Conservation (phyloP, 2,329 filamentous ascomycete species). For the Pseudocercospora vitis region DNA sequence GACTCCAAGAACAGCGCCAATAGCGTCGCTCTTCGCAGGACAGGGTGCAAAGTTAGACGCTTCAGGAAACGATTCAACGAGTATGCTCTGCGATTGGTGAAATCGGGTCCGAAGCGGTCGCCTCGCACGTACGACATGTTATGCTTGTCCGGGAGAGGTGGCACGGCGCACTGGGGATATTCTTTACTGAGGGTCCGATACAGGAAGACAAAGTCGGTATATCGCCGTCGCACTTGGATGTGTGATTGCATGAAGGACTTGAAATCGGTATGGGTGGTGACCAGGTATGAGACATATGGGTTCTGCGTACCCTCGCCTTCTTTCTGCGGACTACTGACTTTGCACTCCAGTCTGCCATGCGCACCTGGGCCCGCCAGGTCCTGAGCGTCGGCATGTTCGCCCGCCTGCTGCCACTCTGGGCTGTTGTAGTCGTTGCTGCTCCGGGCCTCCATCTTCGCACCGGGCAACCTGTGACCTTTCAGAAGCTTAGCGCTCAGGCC, state of each 20-base stretch:
- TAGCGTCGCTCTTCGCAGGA: slow-evolving; percentile 77
- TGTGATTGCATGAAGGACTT: slow-evolving; percentile 82
- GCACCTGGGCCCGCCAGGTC: slow-evolving; percentile 65
- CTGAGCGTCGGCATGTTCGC: slow-evolving; percentile 52
- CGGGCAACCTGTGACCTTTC: slow-evolving; percentile 7
- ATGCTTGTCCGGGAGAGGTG: slow-evolving; percentile 95
- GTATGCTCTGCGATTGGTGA: slow-evolving; percentile 82
- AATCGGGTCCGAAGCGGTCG: slow-evolving; percentile 91
- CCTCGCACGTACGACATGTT: slow-evolving; percentile 98
- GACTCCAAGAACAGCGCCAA: slow-evolving; percentile 90
- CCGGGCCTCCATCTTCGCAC: slow-evolving; percentile 32
- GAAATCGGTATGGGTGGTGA: slow-evolving; percentile 91
- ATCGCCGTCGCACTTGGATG: slow-evolving; percentile 80
- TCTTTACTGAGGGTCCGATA: slow-evolving; percentile 86
- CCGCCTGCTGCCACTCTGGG: slow-evolving; percentile 67
- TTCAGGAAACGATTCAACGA: slow-evolving; percentile 89
- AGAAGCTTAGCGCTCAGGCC: slow-evolving; percentile 13
- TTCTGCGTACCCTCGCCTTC: slow-evolving; percentile 97
- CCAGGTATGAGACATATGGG: slow-evolving; percentile 91
- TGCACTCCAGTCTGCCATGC: slow-evolving; percentile 76
- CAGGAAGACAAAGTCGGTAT: slow-evolving; percentile 96
- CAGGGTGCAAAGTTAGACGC: slow-evolving; percentile 82
- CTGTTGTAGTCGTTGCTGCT: slow-evolving; percentile 71
- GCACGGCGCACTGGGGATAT: slow-evolving; percentile 88
- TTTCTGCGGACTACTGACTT: slow-evolving; percentile 80